A percentile compares a stretch with the other conserved stretches of the same genome.
Conservation (phyloP, 257 asterid genomes). For the Plantago major region DNA sequence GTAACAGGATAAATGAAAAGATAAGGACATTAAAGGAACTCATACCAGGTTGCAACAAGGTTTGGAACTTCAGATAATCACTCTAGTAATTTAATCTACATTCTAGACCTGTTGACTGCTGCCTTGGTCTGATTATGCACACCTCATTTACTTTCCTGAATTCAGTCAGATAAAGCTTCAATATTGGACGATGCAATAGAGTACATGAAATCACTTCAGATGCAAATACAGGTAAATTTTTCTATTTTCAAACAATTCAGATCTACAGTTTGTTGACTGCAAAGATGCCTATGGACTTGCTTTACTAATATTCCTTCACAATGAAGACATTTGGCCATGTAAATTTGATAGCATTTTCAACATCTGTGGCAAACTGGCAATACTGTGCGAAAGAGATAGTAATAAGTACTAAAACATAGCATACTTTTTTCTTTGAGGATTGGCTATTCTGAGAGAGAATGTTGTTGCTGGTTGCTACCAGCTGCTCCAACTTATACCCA, state of each 20-base stretch:
- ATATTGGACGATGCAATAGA: constrained; percentile 87
- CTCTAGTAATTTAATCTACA: neutral
- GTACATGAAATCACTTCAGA: constrained; percentile 70
- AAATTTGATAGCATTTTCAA: no score
- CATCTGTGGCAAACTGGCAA: no score
- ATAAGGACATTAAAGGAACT: constrained; percentile 80
- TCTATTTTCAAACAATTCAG: neutral
- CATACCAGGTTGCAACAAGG: constrained; percentile 92
- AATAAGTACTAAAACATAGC: no score
- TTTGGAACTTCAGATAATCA: constrained; percentile 23
- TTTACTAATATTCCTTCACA: neutral
- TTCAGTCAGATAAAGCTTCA: constrained; percentile 83
- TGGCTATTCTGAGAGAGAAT: no score
- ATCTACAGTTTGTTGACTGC: neutral
- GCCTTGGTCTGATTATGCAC: neutral
- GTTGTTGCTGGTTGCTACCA: no score
- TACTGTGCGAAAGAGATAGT: no score
- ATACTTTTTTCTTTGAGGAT: no score
- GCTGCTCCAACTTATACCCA: no score
- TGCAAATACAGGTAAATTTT: constrained; percentile 71
- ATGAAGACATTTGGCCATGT: neutral
- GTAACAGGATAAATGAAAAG: constrained; percentile 85
- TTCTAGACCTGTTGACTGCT: neutral
- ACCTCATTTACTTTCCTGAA: constrained; percentile 13
- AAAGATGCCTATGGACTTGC: no score